Evolutionary conservation across 176 grass and related monocot genomes (phyloP), one percentile per base, ranked within the genome.

Genomic region (Rhynchospora breviuscula): DNA sequence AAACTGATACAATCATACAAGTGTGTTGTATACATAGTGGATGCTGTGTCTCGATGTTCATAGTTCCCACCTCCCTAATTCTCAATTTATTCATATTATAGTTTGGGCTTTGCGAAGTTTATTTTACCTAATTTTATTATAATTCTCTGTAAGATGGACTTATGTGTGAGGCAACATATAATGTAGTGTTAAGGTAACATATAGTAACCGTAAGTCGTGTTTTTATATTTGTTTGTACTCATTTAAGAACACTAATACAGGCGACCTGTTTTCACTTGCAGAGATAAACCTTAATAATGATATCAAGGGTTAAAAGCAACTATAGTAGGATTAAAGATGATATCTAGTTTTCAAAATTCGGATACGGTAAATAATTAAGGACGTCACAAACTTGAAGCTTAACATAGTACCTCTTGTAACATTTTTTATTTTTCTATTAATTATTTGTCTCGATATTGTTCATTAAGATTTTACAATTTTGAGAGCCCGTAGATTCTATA

Each of bases 1-100:
- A 46, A 70, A 76, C 49, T 51, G 56, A 78, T 57, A 78, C 73
- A 78, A 57, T 29, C 26, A 29, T 1, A 29, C 26, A 29, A 29
- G 26, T 29, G 73, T 57, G 73, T 8, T 78, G 73, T 78, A 78
- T 78, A 78, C 49, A 78, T 22, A 29, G 51, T 78, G 47, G 29
- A 6, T 29, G 73, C 13, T 1, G 73, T 54, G 29, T 7, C 51
- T 78, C 23, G 7, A 33, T 75, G 71, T 75, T 75, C 71, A 75
- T 75, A 75, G 22, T 51, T 14, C 49, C 26, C 3, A 40, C 35
- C 35, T 2, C 35, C 35, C n/a, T 74, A 26, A 52, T 25, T 53
- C 46, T 31, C 25, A 6, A 57, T 56, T 33, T 56, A 78, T 56
- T 78, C 25, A 31, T 23, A 78, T 78, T 54, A 57, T 78, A 78